Evolutionary conservation across 2,329 filamentous ascomycete species (phyloP), one percentile per base, ranked within the genome.

Genomic region (Botrytis porri): DNA sequence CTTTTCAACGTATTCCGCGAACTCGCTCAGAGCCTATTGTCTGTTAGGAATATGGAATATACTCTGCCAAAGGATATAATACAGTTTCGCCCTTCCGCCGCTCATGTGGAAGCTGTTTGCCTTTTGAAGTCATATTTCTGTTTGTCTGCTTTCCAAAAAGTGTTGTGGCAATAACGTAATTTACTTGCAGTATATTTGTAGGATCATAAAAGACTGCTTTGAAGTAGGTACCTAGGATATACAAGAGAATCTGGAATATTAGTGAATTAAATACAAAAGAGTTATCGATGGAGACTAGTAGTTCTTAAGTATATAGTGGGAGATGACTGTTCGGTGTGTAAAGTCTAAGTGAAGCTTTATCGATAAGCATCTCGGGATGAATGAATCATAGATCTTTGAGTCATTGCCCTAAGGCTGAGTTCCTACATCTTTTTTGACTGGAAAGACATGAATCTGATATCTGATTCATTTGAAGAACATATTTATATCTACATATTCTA

Each of bases 1-100:
- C 81, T 94, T 92, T 82, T 98, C 94, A 77, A 98, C 96, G 80
- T 98, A 98, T 80, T 99, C 96, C 82, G 95, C 94, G 81, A 99
- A 99, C 79, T 98, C 96, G 84, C 93, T 96, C 72, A 99, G 87
- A 20, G 95, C 95, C 87, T 88, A 67, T 0, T 57, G 16, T 60
- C 43, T 43, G 22, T 66, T 43, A 69, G 76, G 69, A 65, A 43
- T 51, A 41, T 37, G 25, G 48, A 2, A 54, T 25, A 45, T 12
- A 73, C 37, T 62, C 18, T 37, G 20, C 25, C 10, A 22, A 59
- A 66, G 5, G n/a, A 22, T 37, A 25, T 79, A 88, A 74, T 88
- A 95, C 93, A 75, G 93, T 89, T 84, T 98, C 95, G 77, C 94
- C 94, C 84, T 93, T 94, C 77, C 93, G 91, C 82, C 92, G 89